A percentile compares a stretch with the other conserved stretches of the same genome.
Conservation (phyloP, 2,329 filamentous ascomycete genomes). For the Cercospora sesami region DNA sequence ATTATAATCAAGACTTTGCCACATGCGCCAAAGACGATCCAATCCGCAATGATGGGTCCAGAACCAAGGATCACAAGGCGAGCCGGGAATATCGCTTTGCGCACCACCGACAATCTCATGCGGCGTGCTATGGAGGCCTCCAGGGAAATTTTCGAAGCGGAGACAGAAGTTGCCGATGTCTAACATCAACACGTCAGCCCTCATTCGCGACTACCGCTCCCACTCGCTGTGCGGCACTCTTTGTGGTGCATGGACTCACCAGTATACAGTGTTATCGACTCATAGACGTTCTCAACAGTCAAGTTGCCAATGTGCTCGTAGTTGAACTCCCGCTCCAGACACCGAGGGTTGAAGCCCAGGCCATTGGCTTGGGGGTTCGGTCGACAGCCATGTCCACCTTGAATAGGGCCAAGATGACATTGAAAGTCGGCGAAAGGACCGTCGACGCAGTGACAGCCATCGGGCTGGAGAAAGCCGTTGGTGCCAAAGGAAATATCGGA, state of each 20-base stretch:
- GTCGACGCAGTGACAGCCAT: conserved; percentile 56
- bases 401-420: conserved; percentile 53
- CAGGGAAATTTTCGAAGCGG: conserved; percentile 15
- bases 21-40: conserved; percentile 8
- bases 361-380: conserved; percentile 38
- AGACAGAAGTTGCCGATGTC: conserved; percentile 15
- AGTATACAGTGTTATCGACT: background rate
- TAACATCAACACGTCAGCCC: background rate
- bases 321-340: conserved; percentile 32
- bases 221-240: too few species aligned
- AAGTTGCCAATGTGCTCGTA: background rate
- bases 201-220: background rate
- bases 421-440: conserved; percentile 53
- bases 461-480: conserved; percentile 30
- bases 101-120: conserved; percentile 43
- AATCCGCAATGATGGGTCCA: conserved; percentile 3
- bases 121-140: conserved; percentile 14
- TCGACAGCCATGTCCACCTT: conserved; percentile 26
- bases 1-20: conserved; percentile 36
- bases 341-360: conserved; percentile 38
- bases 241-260: background rate
- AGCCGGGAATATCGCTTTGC: conserved; percentile 47
- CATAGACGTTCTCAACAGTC: conserved; percentile 17
- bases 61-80: conserved; percentile 46
- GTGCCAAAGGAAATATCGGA: conserved; percentile 45